Conservation (phyloP, 768 basidiomycete species). For the Boletus reticulatus region DNA sequence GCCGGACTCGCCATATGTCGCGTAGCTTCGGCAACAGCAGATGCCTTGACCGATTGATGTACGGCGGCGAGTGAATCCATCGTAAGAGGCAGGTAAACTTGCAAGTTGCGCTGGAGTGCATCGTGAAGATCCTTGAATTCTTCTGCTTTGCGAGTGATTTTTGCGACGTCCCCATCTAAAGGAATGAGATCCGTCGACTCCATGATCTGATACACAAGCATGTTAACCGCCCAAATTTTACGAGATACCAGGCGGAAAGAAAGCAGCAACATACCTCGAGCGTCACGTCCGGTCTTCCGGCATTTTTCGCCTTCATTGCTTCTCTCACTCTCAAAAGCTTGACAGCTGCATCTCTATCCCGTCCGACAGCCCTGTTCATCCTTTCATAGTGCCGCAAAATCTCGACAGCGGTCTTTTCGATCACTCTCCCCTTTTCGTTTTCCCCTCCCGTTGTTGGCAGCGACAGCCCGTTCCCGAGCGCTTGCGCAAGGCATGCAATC, state of each 20-base stretch:
- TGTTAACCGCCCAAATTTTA: background rate
- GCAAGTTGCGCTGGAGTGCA: conserved; percentile 84
- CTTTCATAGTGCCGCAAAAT: conserved; percentile 80
- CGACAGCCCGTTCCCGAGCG: conserved; percentile 79
- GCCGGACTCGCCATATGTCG: conserved; percentile 63
- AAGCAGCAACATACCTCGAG: conserved; percentile 61
- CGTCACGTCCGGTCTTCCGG: conserved; percentile 69
- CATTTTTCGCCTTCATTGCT: conserved; percentile 73
- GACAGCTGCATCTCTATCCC: conserved; percentile 70
- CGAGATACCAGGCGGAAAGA: background rate
- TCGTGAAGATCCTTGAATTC: conserved; percentile 88
- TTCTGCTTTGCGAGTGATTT: conserved; percentile 83
- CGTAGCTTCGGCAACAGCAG: conserved; percentile 68
- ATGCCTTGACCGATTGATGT: conserved; percentile 73
- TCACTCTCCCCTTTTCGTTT: conserved; percentile 57
- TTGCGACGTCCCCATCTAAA: conserved; percentile 77
- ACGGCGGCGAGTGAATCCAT: conserved; percentile 91
- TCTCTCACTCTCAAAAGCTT: conserved; percentile 77
- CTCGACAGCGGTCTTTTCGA: conserved; percentile 74
- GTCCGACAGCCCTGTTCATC: conserved; percentile 69
- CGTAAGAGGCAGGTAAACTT: conserved; percentile 80
- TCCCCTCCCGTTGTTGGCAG: conserved; percentile 51
- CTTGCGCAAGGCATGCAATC: conserved; percentile 80
- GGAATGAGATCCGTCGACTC: conserved; percentile 87
- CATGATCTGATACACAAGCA: conserved; percentile 55